Conservation (phyloP, 768 basidiomycete species). For the Tricholoma flavovirens region DNA sequence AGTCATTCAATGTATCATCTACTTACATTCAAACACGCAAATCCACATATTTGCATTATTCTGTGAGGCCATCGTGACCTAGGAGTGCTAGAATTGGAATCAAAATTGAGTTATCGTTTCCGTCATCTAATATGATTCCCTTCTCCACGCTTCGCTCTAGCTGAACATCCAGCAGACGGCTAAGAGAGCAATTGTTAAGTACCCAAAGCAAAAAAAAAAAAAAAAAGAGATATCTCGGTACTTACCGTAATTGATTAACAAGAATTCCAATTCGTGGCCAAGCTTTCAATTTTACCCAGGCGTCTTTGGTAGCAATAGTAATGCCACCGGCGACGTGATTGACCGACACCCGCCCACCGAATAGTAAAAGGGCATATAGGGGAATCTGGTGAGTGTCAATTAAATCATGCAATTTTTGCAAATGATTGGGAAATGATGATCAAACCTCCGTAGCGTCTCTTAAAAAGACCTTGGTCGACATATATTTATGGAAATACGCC, state of each 20-base stretch:
- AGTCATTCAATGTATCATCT: background rate
- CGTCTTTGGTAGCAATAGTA: constrained; percentile 49
- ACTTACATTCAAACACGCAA: background rate
- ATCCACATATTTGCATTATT: background rate
- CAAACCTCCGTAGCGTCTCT: constrained; percentile 83
- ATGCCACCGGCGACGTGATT: constrained; percentile 81
- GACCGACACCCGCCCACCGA: constrained; percentile 74
- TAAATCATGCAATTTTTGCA: background rate
- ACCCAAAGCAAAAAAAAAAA: background rate
- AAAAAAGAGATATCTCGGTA: no score
- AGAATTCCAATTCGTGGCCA: constrained; percentile 91
- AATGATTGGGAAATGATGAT: background rate
- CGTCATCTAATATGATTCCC: constrained; percentile 41
- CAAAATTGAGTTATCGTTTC: constrained; percentile 48
- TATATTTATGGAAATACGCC: constrained; percentile 77
- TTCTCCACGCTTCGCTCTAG: constrained; percentile 61
- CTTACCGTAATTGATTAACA: constrained; percentile 78
- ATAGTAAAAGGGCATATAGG: constrained; percentile 77
- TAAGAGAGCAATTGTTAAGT: constrained; percentile 17
- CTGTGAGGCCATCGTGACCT: constrained; percentile 17
- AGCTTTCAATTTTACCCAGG: constrained; percentile 59
- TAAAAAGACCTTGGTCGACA: constrained; percentile 80
- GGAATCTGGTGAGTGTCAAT: constrained; percentile 51
- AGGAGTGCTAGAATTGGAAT: constrained; percentile 30
- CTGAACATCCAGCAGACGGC: constrained; percentile 66